These are phyloP conservation scores for Rhodamnia argentea DNA, from an alignment of 345 rosid species.

Conservation along the genomic window DNA sequence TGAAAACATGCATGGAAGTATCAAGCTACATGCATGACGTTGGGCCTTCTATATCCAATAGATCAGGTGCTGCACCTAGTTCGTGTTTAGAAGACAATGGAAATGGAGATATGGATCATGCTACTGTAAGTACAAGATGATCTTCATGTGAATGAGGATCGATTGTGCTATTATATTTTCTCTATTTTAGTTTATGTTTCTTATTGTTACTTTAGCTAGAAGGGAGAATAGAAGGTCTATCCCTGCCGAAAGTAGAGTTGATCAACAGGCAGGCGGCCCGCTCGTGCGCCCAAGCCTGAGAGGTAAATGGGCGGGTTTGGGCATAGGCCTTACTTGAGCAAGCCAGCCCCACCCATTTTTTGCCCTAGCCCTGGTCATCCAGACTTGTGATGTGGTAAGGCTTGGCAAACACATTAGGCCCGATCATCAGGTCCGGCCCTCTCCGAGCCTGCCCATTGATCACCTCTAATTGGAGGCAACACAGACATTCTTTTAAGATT, in stretches of 20 bases:
- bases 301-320: neutral
- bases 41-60: slow-evolving; percentile 46
- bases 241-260: neutral
- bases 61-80: slow-evolving; percentile 44
- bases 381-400: neutral
- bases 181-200: neutral
- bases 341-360: neutral
- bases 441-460: neutral
- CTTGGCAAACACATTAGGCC: neutral
- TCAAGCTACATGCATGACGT: slow-evolving; percentile 70
- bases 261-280: neutral
- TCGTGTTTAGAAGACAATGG: slow-evolving; percentile 51
- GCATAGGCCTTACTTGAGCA: neutral
- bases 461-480: neutral
- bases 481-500: neutral
- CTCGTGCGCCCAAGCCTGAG: neutral
- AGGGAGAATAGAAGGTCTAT: neutral
- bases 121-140: slow-evolving; percentile 24
- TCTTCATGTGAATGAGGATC: neutral
- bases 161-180: neutral
- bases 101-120: slow-evolving; percentile 24
- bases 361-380: neutral
- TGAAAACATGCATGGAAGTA: slow-evolving; percentile 91
- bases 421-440: neutral
- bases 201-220: neutral